Percentiles rank a stretch among this genome's conserved stretches.
phyloP scores from a whole-genome alignment of 2,329 filamentous ascomycete species.

The Pseudogymnoascus pannorum region DNA sequence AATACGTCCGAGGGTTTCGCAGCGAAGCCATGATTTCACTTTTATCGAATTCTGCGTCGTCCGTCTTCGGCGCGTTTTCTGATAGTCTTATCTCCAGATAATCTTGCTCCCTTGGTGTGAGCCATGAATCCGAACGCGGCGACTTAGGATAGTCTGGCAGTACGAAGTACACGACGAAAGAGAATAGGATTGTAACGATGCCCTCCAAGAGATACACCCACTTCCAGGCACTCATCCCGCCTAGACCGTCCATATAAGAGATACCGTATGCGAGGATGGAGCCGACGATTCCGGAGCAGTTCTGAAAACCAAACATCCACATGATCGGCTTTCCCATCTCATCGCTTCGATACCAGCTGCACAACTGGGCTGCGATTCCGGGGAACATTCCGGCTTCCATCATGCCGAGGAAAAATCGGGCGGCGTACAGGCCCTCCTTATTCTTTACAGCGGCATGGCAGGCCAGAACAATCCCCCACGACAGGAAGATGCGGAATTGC shows the following conservation, averaged over 20 bases:
- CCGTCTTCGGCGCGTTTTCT: constrained; percentile 33
- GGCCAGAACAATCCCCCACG: constrained; percentile 33
- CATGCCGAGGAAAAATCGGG: constrained; percentile 35
- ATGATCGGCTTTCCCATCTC: constrained; percentile 36
- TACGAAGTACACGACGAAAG: constrained; percentile 31
- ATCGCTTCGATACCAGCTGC: constrained; percentile 40
- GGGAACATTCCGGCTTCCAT: constrained; percentile 39
- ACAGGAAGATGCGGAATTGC: constrained; percentile 32
- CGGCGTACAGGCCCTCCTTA: constrained; percentile 31
- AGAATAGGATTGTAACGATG: constrained; percentile 35
- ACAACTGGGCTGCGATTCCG: constrained; percentile 35
- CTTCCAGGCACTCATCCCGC: constrained; percentile 48
- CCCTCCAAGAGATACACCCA: constrained; percentile 46
- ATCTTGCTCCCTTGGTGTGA: constrained; percentile 34
- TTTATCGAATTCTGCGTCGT: constrained; percentile 31
- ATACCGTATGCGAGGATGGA: constrained; percentile 45
- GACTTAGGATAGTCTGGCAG: constrained; percentile 40
- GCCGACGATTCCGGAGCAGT: constrained; percentile 31
- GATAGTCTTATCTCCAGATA: constrained; percentile 34
- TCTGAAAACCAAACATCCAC: constrained; percentile 37
- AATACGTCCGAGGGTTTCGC: constrained; percentile 29
- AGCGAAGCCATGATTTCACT: constrained; percentile 32
- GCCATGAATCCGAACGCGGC: constrained; percentile 30
- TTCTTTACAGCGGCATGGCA: constrained; percentile 35
- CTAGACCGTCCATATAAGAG: constrained; percentile 34